Evolutionary conservation across 1,284 basidiomycete species (phyloP).

Genomic region (Rhodotorula sp.): DNA sequence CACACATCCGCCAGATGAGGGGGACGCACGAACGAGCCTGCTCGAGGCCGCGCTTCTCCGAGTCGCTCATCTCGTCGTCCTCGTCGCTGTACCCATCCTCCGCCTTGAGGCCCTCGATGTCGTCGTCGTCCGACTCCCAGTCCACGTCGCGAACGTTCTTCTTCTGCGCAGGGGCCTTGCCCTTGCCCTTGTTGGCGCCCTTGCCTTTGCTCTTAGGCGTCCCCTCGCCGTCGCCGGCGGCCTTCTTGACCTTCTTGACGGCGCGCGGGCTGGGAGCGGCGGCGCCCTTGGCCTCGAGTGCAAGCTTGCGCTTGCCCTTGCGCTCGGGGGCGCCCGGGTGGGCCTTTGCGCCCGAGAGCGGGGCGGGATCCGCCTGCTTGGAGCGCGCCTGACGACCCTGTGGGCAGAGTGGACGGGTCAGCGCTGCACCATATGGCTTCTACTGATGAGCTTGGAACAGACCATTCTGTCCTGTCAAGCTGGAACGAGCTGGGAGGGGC

Average conservation of each 20-base stretch:
- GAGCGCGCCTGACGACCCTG: conserved; percentile 39
- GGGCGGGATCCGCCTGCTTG: conserved; percentile 39
- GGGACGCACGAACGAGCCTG: conserved; percentile 42
- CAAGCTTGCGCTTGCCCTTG: conserved; percentile 41
- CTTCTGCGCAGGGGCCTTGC: not conserved
- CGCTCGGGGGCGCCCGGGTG: conserved; percentile 34
- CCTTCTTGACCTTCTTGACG: not conserved
- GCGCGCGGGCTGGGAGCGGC: not conserved
- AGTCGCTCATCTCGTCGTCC: conserved; percentile 22
- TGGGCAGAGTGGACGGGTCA: not conserved
- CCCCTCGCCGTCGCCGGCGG: not conserved
- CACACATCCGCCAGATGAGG: not conserved
- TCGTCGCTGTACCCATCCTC: conserved; percentile 31
- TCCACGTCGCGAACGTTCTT: conserved; percentile 24
- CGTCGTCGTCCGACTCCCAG: conserved; percentile 38
- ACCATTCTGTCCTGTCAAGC: not conserved
- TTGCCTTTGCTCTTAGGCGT: not conserved
- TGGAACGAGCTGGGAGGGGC: not conserved
- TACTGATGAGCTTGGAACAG: not conserved
- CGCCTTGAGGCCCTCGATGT: conserved; percentile 32
- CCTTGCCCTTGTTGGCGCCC: not conserved
- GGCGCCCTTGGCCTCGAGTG: conserved; percentile 25
- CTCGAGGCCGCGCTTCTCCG: conserved; percentile 36
- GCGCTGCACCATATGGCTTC: not conserved
- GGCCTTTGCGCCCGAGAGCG: conserved; percentile 24